A percentile compares a stretch with the other conserved stretches of the same genome.
These are phyloP conservation scores for Boletus tylopilopsis DNA, from an alignment of 768 basidiomycete species.

Conservation along the genomic window DNA sequence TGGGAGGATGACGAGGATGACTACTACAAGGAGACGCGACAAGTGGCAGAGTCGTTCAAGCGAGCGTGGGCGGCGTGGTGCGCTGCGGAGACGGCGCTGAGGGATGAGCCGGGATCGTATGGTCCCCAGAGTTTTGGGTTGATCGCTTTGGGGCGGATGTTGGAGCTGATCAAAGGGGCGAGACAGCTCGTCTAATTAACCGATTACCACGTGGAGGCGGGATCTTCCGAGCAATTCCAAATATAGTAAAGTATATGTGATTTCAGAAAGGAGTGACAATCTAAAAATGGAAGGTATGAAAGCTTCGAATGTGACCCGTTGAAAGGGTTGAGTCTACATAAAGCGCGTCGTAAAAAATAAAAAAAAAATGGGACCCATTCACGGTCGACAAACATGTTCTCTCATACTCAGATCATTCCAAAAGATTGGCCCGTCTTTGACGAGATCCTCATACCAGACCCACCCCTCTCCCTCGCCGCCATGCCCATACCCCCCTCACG, in stretches of 20 bases:
- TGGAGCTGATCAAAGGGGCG: constrained; percentile 37
- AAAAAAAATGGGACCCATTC: constrained; percentile 4
- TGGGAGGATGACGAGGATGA: constrained; percentile 30
- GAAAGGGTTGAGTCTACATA: constrained; percentile 21
- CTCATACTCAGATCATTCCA: no score
- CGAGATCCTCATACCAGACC: constrained; percentile 4
- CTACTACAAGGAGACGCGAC: constrained; percentile 26
- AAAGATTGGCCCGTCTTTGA: constrained; percentile 27
- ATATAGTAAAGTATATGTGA: constrained; percentile 20
- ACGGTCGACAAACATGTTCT: constrained; percentile 11
- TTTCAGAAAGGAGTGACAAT: constrained; percentile 22
- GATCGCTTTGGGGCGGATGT: constrained; percentile 40
- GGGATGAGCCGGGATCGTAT: constrained; percentile 26
- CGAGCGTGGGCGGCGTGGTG: constrained; percentile 46
- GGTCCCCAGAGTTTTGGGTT: constrained; percentile 45
- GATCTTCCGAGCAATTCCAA: constrained; percentile 18
- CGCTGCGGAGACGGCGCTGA: constrained; percentile 31
- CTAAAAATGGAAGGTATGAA: constrained; percentile 14
- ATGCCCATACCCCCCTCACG: constrained; percentile 32
- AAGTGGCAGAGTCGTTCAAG: constrained; percentile 29
- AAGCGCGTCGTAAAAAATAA: constrained; percentile 13
- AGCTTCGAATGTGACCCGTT: constrained; percentile 24
- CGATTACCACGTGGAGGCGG: constrained; percentile 22
- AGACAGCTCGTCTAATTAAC: background rate
- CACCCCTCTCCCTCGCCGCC: constrained; percentile 15